Evolutionary conservation across 306 rosid genomes (phyloP).

Genomic region (Pterocarpus macrocarpus): DNA sequence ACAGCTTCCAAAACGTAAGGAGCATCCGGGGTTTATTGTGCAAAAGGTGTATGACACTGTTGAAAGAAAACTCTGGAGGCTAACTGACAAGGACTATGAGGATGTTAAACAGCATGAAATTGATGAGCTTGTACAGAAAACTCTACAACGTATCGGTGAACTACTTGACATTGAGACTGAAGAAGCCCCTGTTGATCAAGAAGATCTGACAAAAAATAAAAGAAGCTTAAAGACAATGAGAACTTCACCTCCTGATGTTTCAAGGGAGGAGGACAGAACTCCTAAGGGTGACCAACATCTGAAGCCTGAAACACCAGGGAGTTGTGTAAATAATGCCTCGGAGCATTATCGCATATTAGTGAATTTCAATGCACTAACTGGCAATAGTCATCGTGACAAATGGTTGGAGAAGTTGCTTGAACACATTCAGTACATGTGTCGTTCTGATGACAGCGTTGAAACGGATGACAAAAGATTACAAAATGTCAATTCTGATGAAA

Average conservation of each 20-base stretch:
- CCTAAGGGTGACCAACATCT: constrained; percentile 61
- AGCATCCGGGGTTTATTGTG: constrained; percentile 93
- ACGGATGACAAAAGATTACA: constrained; percentile 54
- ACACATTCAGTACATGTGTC: constrained; percentile 67
- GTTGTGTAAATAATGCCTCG: constrained; percentile 57
- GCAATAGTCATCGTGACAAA: constrained; percentile 83
- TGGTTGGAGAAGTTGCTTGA: constrained; percentile 89
- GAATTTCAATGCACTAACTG: constrained; percentile 66
- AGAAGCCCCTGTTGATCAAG: constrained; percentile 66
- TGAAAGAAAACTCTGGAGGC: constrained; percentile 88
- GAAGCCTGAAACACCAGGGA: constrained; percentile 85
- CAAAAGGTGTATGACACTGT: constrained; percentile 94
- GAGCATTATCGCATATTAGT: constrained; percentile 67
- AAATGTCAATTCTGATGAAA: constrained; percentile 57
- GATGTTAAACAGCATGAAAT: constrained; percentile 84
- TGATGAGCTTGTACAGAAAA: constrained; percentile 86
- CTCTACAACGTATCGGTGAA: constrained; percentile 69
- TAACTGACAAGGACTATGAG: constrained; percentile 90
- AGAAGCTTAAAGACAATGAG: constrained; percentile 71
- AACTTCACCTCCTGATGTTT: constrained; percentile 73
- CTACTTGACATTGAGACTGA: constrained; percentile 80
- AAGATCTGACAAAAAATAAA: constrained; percentile 68
- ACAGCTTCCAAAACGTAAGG: constrained; percentile 88
- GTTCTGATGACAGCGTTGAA: constrained; percentile 49
- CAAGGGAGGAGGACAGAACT: constrained; percentile 70